Base-by-base conservation (phyloP, 345 rosid species). In the Hypericum perforatum region DNA sequence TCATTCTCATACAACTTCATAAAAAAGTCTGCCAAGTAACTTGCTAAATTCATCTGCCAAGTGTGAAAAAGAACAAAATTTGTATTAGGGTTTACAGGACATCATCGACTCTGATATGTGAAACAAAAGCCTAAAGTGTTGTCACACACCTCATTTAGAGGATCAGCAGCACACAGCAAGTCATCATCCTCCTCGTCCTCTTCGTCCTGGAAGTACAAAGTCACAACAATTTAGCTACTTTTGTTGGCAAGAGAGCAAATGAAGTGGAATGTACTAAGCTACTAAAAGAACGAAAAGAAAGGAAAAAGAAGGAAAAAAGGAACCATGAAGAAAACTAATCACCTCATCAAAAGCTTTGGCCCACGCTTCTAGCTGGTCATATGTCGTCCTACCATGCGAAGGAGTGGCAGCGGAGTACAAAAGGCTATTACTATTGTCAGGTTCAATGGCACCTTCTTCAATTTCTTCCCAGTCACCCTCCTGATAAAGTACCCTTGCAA, bases 381-480 rank as follows among this genome's bases (percentile, higher is more conserved):
- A 67, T 49, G 81, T 72, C 41, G 95, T 78, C 58, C 77, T 78
- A 58, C 80, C 76, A 2, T 62, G 59, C 41, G 83, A 63, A 52
- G 75, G 7, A 46, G 76, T 73, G 66, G 66, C 74, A 49, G 76
- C 53, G 11, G 90, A 70, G 54, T 50, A 64, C 38, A 81, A 57
- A 66, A 85, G 40, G n/a, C n/a, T n/a, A n/a, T n/a, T n/a, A 60
- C 70, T 72, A 42, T 67, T 63, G 46, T 74, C 84, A 46, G 70
- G 61, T 62, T 76, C 86, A 43, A n/a, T 62, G 7, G 67, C 81
- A 53, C 57, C 83, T 58, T 69, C 84, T 56, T 74, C 67, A 63
- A 76, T 70, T 66, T 90, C 96, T 74, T 86, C 97, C 96, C 95
- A 90, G 61, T 84, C 94, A 11, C 79, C 77, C 63, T 78, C 91